Evolutionary conservation across 768 basidiomycete genomes (phyloP).

Genomic region (Steccherinum ochraceum): DNA sequence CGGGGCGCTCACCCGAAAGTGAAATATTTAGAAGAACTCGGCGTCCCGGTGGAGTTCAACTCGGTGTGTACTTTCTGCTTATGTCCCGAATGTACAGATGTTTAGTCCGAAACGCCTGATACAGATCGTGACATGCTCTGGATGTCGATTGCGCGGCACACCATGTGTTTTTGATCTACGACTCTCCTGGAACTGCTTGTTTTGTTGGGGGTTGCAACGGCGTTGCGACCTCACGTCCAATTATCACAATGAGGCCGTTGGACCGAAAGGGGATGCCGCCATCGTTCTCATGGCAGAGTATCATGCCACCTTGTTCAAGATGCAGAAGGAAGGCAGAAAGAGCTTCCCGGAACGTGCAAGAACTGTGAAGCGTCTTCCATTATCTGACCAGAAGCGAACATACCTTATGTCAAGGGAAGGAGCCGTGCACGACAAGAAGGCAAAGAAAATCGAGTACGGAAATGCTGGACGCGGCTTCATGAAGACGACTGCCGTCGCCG

Average conservation of each 20-base stretch:
- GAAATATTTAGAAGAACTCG: neutral
- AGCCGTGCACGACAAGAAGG: too few species aligned
- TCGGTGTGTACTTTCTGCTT: neutral
- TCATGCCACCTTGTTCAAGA: neutral
- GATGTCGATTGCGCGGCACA: neutral
- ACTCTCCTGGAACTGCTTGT: neutral
- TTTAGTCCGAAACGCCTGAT: too few species aligned
- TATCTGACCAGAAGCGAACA: neutral
- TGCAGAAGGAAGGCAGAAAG: neutral
- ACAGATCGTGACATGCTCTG: neutral
- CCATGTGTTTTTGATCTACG: neutral
- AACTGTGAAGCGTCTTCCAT: neutral
- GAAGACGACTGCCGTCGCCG: too few species aligned
- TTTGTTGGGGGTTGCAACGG: neutral
- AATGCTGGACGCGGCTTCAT: too few species aligned
- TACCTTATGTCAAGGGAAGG: neutral
- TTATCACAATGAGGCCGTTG: neutral
- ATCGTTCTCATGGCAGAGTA: neutral
- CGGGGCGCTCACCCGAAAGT: too few species aligned
- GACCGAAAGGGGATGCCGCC: neutral
- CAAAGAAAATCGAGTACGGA: too few species aligned
- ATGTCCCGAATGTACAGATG: too few species aligned
- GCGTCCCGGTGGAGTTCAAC: neutral
- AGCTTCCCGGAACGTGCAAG: neutral
- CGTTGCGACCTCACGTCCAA: neutral